Evolutionary conservation across 1,284 basidiomycete species (phyloP).

Genomic region (Ceratobasidium sp.): DNA sequence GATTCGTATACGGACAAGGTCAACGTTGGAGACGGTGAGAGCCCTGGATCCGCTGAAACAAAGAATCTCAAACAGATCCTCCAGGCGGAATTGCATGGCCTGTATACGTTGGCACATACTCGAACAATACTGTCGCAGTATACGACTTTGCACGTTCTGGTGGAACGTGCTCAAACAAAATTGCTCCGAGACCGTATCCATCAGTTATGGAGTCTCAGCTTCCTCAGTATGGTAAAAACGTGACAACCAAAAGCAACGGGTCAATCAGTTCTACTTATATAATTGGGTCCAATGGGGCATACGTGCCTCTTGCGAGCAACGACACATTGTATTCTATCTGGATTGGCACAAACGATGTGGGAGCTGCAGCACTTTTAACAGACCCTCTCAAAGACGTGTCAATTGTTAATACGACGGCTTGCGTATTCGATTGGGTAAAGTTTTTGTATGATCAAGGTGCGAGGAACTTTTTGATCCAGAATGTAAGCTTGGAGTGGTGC

Average conservation of each 20-base stretch:
- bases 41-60: neutral
- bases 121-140: slow-evolving; percentile 51
- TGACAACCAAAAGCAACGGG: slow-evolving; percentile 10
- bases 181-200: slow-evolving; percentile 50
- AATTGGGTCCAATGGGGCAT: slow-evolving; percentile 55
- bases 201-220: slow-evolving; percentile 34
- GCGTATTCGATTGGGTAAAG: slow-evolving; percentile 57
- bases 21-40: slow-evolving; percentile 44
- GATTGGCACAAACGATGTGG: slow-evolving; percentile 43
- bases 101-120: slow-evolving; percentile 44
- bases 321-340: slow-evolving; percentile 19
- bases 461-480: slow-evolving; percentile 58
- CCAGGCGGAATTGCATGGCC: slow-evolving; percentile 37
- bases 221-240: slow-evolving; percentile 20
- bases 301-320: slow-evolving; percentile 9
- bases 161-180: slow-evolving; percentile 57
- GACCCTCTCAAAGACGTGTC: slow-evolving; percentile 53
- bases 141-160: slow-evolving; percentile 57
- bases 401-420: slow-evolving; percentile 54
- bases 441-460: slow-evolving; percentile 54
- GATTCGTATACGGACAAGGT: slow-evolving; percentile 56
- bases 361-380: slow-evolving; percentile 53
- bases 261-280: slow-evolving; percentile 52
- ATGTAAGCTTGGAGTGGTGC: slow-evolving; percentile 44
- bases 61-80: neutral